Base-by-base conservation (phyloP, 208 protist species). In the Leishmania tarentolae region DNA sequence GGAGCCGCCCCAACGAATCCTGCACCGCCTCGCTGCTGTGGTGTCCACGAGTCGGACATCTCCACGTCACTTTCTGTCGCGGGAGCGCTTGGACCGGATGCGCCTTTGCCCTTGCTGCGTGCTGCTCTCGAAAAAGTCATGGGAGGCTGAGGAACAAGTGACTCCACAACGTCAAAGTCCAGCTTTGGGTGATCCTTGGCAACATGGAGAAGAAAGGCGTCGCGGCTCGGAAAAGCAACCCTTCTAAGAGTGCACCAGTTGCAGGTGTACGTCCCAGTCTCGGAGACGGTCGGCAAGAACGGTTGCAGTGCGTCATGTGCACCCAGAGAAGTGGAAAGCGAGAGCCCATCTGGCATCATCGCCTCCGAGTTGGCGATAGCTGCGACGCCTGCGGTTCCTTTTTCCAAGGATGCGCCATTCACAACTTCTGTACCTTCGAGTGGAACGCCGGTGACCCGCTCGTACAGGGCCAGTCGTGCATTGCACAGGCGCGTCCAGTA, bases 131-230 rank as follows among this genome's bases (percentile, higher is more conserved):
- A 4, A 17, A 46, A 31, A n/a, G 81, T 8, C 8, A 80, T 56
- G 35, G 85, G 74, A 59, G 78, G 76, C 61, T 61, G 24, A 50
- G 87, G 89, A 19, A 94, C 88, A 42, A 88, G 85, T 28, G 78
- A 50, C 90, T 98, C 95, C 21, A 95, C 80, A 21, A 83, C 79
- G 59, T 96, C 93, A 37, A 96, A 78, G 52, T 96, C 91, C 56
- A 98, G 77, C 57, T 83, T 76, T 0, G 90, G 88, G 82, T 98
- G 95, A n/a, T 81, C 85, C 46, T 92, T 80, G 46, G 88, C 83
- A 11, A 98, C 91, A 85, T 98, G 95, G 56, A 83, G 73, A 17
- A 98, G 90, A 80, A 98, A 93, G 17, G 89, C 87, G 76, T 98
- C 95, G 8, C 95, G 87, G 44, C 93, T 95, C 31, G 85, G 73